These are phyloP conservation scores for Kazachstania kunashirensis DNA, from an alignment of 805 yeast genomes.

Conservation along the genomic window DNA sequence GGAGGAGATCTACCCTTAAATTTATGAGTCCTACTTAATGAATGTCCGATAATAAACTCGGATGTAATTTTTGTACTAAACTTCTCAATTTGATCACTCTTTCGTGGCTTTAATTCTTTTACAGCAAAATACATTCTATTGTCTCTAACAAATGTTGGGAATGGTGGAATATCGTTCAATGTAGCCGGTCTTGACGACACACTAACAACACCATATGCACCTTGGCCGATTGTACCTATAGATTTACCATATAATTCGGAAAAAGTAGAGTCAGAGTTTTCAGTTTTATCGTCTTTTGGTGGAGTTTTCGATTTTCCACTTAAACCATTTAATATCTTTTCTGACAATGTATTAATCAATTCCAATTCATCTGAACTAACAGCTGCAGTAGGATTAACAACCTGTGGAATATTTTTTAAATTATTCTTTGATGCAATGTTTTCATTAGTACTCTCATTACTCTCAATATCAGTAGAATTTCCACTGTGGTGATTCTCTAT, in stretches of 20 bases:
- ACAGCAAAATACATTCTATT: slow-evolving; percentile 69
- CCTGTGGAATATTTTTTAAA: slow-evolving; percentile 8
- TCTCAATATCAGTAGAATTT: not conserved
- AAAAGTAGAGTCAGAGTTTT: slow-evolving; percentile 17
- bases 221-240: slow-evolving; percentile 67
- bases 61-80: slow-evolving; percentile 82
- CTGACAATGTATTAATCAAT: slow-evolving; percentile 40
- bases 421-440: not conserved
- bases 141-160: slow-evolving; percentile 58
- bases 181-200: slow-evolving; percentile 49
- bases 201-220: slow-evolving; percentile 94
- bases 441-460: not conserved
- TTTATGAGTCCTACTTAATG: slow-evolving; percentile 39
- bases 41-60: slow-evolving; percentile 79
- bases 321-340: slow-evolving; percentile 36
- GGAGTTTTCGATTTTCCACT: slow-evolving; percentile 10
- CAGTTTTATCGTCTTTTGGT: not conserved
- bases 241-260: slow-evolving; percentile 41
- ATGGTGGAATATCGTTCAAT: slow-evolving; percentile 7
- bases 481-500: not conserved
- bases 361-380: slow-evolving; percentile 44
- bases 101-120: slow-evolving; percentile 76
- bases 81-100: slow-evolving; percentile 85
- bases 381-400: slow-evolving; percentile 32
- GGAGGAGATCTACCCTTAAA: slow-evolving; percentile 22